Percentiles rank a stretch among this genome's conserved stretches.
These are phyloP conservation scores for Xylaria cubensis DNA, from an alignment of 495 filamentous ascomycete genomes.

Conservation along the genomic window DNA sequence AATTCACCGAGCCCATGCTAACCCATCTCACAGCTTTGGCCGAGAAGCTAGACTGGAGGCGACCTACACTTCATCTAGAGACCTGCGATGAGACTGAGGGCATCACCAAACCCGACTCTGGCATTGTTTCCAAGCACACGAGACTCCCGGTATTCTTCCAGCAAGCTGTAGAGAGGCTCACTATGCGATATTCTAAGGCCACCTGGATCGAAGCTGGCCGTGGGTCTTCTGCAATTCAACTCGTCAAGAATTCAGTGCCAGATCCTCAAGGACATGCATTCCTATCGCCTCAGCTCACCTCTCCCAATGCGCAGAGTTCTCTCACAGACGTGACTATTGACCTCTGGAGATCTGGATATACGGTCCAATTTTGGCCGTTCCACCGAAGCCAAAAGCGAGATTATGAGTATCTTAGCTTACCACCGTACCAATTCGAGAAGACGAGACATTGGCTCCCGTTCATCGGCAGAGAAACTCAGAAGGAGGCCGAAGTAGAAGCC, in stretches of 20 bases:
- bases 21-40: slow-evolving; percentile 5
- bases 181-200: slow-evolving; percentile 23
- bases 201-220: slow-evolving; percentile 45
- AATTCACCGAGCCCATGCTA: slow-evolving; percentile 46
- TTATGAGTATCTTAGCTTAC: slow-evolving; percentile 47
- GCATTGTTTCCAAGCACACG: slow-evolving; percentile 39
- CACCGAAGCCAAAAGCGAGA: slow-evolving; percentile 14
- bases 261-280: slow-evolving; percentile 10
- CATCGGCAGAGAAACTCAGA: slow-evolving; percentile 3
- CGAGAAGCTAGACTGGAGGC: neutral
- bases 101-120: neutral
- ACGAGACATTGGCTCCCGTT: slow-evolving; percentile 34
- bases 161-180: slow-evolving; percentile 45
- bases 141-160: slow-evolving; percentile 52
- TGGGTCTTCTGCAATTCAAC: slow-evolving; percentile 36
- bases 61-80: slow-evolving; percentile 19
- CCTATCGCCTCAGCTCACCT: slow-evolving; percentile 16
- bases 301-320: slow-evolving; percentile 3
- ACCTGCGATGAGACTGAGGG: neutral
- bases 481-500: slow-evolving; percentile 23
- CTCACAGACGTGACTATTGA: slow-evolving; percentile 29
- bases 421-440: slow-evolving; percentile 63
- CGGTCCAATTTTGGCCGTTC: slow-evolving; percentile 29
- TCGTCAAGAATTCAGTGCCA: slow-evolving; percentile 29
- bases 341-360: slow-evolving; percentile 36